phyloP scores from a whole-genome alignment of 1,284 basidiomycete genomes.

The Spongiforma sp. region DNA sequence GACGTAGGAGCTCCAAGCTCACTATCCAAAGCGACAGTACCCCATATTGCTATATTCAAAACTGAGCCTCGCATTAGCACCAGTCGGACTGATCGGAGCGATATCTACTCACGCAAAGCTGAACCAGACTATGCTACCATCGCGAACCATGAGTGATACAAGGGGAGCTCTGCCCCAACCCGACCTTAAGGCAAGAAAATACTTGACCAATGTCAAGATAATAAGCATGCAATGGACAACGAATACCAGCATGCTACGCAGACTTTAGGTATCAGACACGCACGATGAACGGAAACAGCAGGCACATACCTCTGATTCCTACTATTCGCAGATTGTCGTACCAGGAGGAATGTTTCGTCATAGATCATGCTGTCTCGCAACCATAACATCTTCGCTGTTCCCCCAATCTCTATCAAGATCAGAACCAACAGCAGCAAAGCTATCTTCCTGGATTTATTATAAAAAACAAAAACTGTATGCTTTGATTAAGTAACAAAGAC shows the following conservation, averaged over 20 bases:
- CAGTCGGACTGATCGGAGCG: no score
- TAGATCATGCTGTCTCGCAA: neutral
- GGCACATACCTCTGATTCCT: conserved; percentile 17
- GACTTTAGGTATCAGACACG: neutral
- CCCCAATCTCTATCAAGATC: conserved; percentile 20
- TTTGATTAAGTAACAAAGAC: neutral
- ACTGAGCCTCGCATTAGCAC: no score
- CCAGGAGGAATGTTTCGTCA: conserved; percentile 20
- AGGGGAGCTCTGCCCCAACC: conserved; percentile 21
- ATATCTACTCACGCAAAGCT: conserved; percentile 21
- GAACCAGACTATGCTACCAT: conserved; percentile 17
- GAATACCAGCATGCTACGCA: conserved; percentile 17
- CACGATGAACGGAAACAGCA: neutral
- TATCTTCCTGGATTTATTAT: conserved; percentile 24
- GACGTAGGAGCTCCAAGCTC: no score
- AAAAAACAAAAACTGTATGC: conserved; percentile 24
- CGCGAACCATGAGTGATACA: conserved; percentile 24
- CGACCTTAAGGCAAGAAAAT: neutral
- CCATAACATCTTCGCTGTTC: conserved; percentile 9
- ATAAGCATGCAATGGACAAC: no score
- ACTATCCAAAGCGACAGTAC: no score
- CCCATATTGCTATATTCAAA: no score
- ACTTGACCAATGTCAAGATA: no score
- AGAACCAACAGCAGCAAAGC: conserved; percentile 15
- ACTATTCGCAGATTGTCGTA: neutral